Conservation (phyloP, 2,329 filamentous ascomycete genomes). For the Aulographum hederae region DNA sequence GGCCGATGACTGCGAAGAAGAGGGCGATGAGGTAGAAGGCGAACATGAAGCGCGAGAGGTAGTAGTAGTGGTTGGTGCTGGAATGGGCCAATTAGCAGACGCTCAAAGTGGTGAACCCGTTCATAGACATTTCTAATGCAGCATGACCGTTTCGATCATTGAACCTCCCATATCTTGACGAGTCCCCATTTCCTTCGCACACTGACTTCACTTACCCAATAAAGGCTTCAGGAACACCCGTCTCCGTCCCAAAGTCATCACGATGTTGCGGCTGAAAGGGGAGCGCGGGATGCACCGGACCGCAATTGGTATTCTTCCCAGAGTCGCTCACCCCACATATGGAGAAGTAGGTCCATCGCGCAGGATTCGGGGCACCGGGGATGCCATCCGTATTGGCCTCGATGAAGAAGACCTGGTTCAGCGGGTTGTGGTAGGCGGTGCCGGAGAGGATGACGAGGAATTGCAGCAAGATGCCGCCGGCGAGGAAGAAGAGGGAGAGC, state of each 20-base stretch:
- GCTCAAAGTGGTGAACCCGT: no score
- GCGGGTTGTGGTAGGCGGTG: constrained; percentile 32
- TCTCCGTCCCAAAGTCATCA: constrained; percentile 39
- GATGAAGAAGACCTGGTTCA: constrained; percentile 73
- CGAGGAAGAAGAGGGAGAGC: constrained; percentile 41
- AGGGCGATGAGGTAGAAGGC: constrained; percentile 75
- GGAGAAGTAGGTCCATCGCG: constrained; percentile 86
- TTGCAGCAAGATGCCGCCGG: constrained; percentile 42
- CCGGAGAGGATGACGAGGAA: constrained; percentile 50
- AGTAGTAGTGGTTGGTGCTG: constrained; percentile 52
- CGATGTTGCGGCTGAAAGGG: constrained; percentile 42
- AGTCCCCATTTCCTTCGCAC: no score
- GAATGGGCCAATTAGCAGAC: no score
- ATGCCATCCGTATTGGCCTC: constrained; percentile 60
- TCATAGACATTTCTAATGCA: no score
- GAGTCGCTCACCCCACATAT: constrained; percentile 45
- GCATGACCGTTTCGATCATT: no score
- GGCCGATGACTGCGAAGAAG: constrained; percentile 53
- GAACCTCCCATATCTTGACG: no score
- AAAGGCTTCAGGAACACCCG: constrained; percentile 34
- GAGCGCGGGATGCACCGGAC: constrained; percentile 38
- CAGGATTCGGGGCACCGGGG: constrained; percentile 39
- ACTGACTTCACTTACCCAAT: no score
- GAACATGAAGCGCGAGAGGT: constrained; percentile 83
- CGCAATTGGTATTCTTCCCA: constrained; percentile 43